Evolutionary conservation across 805 yeast genomes (phyloP).

Genomic region (Barnettozyma sucrosica): DNA sequence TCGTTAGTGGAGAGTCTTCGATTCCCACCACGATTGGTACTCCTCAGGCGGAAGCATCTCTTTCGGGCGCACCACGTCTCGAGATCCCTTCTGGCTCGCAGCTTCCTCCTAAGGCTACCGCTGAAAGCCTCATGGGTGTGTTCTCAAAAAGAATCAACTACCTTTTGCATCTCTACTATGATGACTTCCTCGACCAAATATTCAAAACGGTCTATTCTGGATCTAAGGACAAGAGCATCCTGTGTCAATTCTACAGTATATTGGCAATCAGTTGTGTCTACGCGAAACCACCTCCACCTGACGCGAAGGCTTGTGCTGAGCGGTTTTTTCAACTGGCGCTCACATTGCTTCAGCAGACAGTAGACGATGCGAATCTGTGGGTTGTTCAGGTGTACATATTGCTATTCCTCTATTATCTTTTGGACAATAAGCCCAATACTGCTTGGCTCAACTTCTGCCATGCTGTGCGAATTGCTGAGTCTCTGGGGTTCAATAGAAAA

Average conservation of each 20-base stretch:
- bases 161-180: neutral
- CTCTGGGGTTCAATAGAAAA: conserved; percentile 33
- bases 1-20: neutral
- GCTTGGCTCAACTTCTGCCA: conserved; percentile 35
- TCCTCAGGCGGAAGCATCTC: neutral
- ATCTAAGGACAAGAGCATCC: neutral
- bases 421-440: conserved; percentile 29
- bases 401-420: conserved; percentile 32
- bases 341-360: conserved; percentile 24
- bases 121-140: neutral
- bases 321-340: neutral
- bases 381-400: conserved; percentile 32
- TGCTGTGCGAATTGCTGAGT: conserved; percentile 35
- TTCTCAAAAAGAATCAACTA: neutral
- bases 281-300: neutral
- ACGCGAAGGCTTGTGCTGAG: neutral
- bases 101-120: neutral
- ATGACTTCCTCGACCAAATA: neutral
- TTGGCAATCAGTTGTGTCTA: neutral
- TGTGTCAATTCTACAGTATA: neutral
- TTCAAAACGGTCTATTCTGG: neutral
- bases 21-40: neutral
- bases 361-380: conserved; percentile 34
- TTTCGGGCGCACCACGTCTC: neutral
- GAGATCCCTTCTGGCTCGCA: neutral